Evolutionary conservation across 73 alveolate species (phyloP).

Genomic region (Paraurostyla sp.): DNA sequence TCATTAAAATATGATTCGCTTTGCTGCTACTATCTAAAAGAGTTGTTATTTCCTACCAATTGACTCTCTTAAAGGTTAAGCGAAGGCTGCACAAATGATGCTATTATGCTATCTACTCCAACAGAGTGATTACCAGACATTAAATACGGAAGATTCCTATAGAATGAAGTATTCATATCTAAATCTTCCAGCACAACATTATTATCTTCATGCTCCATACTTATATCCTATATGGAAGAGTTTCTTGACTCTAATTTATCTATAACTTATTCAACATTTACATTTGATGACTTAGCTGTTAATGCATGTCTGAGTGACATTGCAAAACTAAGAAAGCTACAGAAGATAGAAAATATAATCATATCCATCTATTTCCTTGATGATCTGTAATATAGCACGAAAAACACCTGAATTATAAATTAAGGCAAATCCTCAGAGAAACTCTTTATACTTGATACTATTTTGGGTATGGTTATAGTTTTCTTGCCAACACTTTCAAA

Average conservation of each 20-base stretch:
- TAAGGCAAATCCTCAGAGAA: conserved; percentile 62
- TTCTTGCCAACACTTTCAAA: conserved; percentile 46
- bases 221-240: neutral
- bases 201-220: conserved; percentile 1
- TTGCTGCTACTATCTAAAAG: too few species aligned
- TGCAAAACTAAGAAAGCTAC: conserved; percentile 31
- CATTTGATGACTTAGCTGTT: conserved; percentile 44
- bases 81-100: too few species aligned
- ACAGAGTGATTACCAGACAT: too few species aligned
- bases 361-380: neutral
- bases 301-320: conserved; percentile 32
- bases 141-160: too few species aligned
- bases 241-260: neutral
- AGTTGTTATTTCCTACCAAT: too few species aligned
- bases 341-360: neutral
- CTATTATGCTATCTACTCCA: too few species aligned
- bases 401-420: conserved; percentile 41
- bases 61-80: too few species aligned
- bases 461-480: conserved; percentile 63
- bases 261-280: neutral
- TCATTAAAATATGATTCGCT: too few species aligned
- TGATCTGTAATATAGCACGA: conserved; percentile 3
- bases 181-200: neutral
- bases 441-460: conserved; percentile 41
- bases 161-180: neutral